phyloP scores from a whole-genome alignment of 805 yeast genomes.

The Candida ipomoeae region DNA sequence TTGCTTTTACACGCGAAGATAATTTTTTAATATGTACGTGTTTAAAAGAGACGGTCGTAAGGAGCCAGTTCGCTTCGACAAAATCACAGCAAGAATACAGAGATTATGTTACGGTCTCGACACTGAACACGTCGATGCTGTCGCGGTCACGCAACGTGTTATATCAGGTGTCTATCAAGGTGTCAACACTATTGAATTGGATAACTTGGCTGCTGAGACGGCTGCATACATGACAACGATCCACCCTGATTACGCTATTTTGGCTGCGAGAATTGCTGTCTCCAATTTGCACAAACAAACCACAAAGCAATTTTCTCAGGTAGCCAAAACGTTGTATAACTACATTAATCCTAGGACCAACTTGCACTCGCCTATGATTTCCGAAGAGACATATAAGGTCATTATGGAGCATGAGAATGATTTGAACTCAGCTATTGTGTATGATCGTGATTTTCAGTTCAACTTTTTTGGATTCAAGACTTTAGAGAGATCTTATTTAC shows the following conservation, averaged over 20 bases:
- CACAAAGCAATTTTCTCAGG: constrained; percentile 77
- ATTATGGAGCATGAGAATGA: constrained; percentile 37
- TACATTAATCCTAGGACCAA: constrained; percentile 81
- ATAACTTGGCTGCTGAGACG: constrained; percentile 81
- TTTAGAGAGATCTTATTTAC: constrained; percentile 53
- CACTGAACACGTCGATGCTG: constrained; percentile 88
- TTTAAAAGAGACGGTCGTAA: constrained; percentile 89
- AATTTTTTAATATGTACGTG: constrained; percentile 59
- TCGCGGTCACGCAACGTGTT: constrained; percentile 91
- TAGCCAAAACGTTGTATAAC: constrained; percentile 64
- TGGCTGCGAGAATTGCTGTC: constrained; percentile 94
- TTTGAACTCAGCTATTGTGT: constrained; percentile 43
- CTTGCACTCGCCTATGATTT: constrained; percentile 46
- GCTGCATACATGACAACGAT: constrained; percentile 97
- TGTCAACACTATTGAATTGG: constrained; percentile 82
- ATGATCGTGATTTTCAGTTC: constrained; percentile 49
- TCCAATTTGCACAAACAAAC: constrained; percentile 94
- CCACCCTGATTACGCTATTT: constrained; percentile 94
- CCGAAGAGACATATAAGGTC: constrained; percentile 37
- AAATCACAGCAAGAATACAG: constrained; percentile 88
- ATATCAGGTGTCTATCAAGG: constrained; percentile 96
- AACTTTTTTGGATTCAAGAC: constrained; percentile 62
- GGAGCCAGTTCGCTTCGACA: constrained; percentile 93
- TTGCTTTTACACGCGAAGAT: not conserved
- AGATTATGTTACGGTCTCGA: constrained; percentile 94